These are phyloP conservation scores for Mortierella polycephala DNA, from an alignment of 371 early-diverging fungal genomes.

Conservation along the genomic window DNA sequence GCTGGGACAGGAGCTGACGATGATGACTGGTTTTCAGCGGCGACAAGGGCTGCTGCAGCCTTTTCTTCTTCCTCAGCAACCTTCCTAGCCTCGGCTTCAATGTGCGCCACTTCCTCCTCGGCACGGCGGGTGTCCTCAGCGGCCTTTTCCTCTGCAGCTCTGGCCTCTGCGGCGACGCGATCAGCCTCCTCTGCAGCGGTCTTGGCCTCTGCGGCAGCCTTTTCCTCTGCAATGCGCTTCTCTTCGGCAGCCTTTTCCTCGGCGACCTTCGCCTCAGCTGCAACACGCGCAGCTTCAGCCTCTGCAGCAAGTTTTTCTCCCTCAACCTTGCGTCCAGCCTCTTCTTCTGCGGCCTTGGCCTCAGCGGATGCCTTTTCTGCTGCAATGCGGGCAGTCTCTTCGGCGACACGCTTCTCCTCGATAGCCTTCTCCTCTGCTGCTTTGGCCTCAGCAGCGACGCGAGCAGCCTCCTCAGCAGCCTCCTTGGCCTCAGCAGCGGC, in stretches of 20 bases:
- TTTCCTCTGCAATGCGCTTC: slow-evolving; percentile 6
- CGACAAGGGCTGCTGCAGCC: slow-evolving; percentile 21
- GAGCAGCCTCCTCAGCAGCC: slow-evolving; percentile 56
- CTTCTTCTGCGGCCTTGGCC: slow-evolving; percentile 57
- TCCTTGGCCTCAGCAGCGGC: slow-evolving; percentile 23
- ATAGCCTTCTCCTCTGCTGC: slow-evolving; percentile 18
- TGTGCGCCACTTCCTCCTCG: slow-evolving; percentile 60
- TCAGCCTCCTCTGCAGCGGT: slow-evolving; percentile 26
- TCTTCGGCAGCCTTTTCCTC: slow-evolving; percentile 13
- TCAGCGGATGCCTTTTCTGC: slow-evolving; percentile 16
- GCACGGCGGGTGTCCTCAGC: slow-evolving; percentile 60
- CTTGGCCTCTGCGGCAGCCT: slow-evolving; percentile 32
- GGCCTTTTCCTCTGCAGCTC: slow-evolving; percentile 30
- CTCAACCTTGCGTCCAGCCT: no score
- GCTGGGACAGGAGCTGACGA: slow-evolving; percentile 15
- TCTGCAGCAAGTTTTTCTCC: slow-evolving; percentile 48
- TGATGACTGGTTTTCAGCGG: slow-evolving; percentile 24
- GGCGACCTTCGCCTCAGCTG: slow-evolving; percentile 6
- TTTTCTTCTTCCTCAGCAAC: slow-evolving; percentile 9
- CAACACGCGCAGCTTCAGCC: slow-evolving; percentile 9
- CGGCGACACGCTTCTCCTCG: slow-evolving; percentile 1
- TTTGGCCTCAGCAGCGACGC: slow-evolving; percentile 17
- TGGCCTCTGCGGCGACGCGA: slow-evolving; percentile 52
- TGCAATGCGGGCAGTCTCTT: slow-evolving; percentile 15
- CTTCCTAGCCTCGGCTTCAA: no score